A percentile compares a stretch with the other conserved stretches of the same genome.
phyloP scores from a whole-genome alignment of 1,139 yeast genomes.

The Candida labiduridarum region DNA sequence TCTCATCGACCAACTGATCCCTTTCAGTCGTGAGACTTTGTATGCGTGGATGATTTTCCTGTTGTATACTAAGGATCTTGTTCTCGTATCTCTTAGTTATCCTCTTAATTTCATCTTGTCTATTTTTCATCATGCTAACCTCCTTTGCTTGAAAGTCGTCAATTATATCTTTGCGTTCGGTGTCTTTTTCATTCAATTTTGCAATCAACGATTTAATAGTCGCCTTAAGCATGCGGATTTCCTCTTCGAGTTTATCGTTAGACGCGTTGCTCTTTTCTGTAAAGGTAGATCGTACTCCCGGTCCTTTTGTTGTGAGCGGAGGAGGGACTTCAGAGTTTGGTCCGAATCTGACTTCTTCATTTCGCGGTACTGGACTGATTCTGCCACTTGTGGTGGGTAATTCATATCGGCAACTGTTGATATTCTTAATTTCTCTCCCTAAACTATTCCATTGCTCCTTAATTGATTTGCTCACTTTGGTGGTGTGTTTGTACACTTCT shows the following conservation, averaged over 20 bases:
- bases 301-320: background rate
- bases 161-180: slow-evolving; percentile 4
- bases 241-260: background rate
- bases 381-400: background rate
- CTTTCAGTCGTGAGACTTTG: background rate
- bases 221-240: background rate
- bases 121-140: background rate
- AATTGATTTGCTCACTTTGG: background rate
- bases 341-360: background rate
- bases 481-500: background rate
- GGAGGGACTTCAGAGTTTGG: background rate
- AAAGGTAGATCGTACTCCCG: background rate
- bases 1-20: background rate
- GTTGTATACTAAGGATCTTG: background rate
- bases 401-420: background rate
- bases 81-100: slow-evolving; percentile 1
- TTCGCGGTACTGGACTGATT: background rate
- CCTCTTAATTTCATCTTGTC: slow-evolving; percentile 1
- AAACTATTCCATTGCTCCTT: slow-evolving; percentile 1
- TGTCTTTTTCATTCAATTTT: background rate
- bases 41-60: background rate
- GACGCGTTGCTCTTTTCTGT: background rate
- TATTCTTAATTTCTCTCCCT: background rate
- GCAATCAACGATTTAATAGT: background rate
- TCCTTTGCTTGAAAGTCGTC: slow-evolving; percentile 5